These are phyloP conservation scores for Knufia petricola DNA, from an alignment of 2,329 filamentous ascomycete genomes.

Conservation along the genomic window DNA sequence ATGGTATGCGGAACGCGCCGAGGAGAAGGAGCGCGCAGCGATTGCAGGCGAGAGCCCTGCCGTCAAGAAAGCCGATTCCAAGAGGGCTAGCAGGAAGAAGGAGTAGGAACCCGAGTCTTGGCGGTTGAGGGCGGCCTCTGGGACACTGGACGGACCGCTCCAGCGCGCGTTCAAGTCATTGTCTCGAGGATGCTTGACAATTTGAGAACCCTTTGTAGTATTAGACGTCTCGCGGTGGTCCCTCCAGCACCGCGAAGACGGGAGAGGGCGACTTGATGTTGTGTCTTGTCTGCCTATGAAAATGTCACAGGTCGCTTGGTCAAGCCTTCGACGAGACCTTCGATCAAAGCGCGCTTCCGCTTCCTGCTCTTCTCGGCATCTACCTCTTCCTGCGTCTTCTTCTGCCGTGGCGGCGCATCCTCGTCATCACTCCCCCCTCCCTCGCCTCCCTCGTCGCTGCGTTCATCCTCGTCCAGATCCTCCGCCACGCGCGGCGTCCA, in stretches of 20 bases:
- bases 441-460: constrained; percentile 44
- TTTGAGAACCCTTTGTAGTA: background rate
- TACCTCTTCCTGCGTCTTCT: constrained; percentile 4
- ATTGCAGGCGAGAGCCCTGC: constrained; percentile 16
- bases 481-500: constrained; percentile 48
- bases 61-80: background rate
- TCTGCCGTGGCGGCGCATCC: constrained; percentile 12
- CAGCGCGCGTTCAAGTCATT: too few species aligned
- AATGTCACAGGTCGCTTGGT: constrained; percentile 64
- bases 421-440: constrained; percentile 36
- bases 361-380: constrained; percentile 41
- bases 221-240: too few species aligned
- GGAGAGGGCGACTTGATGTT: too few species aligned
- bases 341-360: constrained; percentile 66
- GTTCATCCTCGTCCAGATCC: constrained; percentile 20
- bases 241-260: too few species aligned
- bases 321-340: constrained; percentile 69
- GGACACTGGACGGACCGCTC: too few species aligned
- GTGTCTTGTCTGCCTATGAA: constrained; percentile 25
- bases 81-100: constrained; percentile 5
- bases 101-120: too few species aligned
- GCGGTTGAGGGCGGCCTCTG: too few species aligned
- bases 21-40: constrained; percentile 62
- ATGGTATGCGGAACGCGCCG: constrained; percentile 96
- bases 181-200: too few species aligned